Evolutionary conservation across 2,329 filamentous ascomycete genomes (phyloP).

Genomic region (Cercospora citrullina): DNA sequence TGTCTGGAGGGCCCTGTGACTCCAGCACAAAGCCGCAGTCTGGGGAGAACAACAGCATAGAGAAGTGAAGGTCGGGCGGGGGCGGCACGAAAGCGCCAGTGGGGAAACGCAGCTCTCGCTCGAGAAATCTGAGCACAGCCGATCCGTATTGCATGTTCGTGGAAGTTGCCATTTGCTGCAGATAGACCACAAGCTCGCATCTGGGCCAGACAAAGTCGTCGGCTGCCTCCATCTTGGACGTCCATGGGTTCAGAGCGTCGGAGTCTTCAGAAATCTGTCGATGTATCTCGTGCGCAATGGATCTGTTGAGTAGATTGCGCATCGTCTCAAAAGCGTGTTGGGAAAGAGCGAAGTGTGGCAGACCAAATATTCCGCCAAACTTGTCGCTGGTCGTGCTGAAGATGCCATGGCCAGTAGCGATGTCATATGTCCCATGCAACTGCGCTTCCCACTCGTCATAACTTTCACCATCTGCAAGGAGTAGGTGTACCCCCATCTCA

Average conservation of each 20-base stretch:
- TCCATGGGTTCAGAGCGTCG: constrained; percentile 67
- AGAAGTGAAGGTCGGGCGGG: constrained; percentile 57
- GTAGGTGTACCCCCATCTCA: constrained; percentile 68
- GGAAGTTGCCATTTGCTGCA: constrained; percentile 61
- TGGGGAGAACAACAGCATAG: constrained; percentile 62
- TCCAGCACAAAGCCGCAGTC: constrained; percentile 67
- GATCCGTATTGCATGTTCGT: constrained; percentile 31
- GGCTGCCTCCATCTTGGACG: constrained; percentile 62
- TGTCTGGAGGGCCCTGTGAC: constrained; percentile 59
- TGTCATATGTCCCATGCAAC: constrained; percentile 83
- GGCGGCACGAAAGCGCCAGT: constrained; percentile 56
- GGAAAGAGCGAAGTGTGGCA: constrained; percentile 77
- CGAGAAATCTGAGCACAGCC: constrained; percentile 52
- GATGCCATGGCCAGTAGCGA: constrained; percentile 73
- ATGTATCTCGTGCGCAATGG: constrained; percentile 66
- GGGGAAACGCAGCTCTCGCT: constrained; percentile 61
- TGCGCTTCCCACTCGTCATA: constrained; percentile 77
- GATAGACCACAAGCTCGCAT: constrained; percentile 86
- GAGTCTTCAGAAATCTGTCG: constrained; percentile 63
- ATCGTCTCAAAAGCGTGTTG: constrained; percentile 51
- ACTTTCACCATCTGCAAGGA: constrained; percentile 69
- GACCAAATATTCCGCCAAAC: constrained; percentile 81
- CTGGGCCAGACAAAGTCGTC: constrained; percentile 66
- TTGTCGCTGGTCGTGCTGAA: constrained; percentile 91
- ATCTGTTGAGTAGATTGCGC: constrained; percentile 66